These are phyloP conservation scores for Kockovaella imperatae DNA, from an alignment of 768 basidiomycete species.

Conservation along the genomic window DNA sequence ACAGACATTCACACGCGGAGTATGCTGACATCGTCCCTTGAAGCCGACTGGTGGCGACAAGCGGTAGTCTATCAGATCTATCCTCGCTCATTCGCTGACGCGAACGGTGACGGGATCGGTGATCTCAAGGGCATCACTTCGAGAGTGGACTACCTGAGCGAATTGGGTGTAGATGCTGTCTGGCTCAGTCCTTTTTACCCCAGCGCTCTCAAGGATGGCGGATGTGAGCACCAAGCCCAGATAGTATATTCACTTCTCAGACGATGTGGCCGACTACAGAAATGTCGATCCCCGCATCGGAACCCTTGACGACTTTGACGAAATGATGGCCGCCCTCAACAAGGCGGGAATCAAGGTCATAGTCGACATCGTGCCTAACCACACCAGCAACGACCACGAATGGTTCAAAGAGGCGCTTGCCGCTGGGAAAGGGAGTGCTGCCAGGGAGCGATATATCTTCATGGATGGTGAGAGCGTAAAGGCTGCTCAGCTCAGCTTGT, in stretches of 20 bases:
- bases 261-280: slow-evolving; percentile 15
- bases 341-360: slow-evolving; percentile 10
- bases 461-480: not conserved
- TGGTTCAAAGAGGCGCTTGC: slow-evolving; percentile 14
- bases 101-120: slow-evolving; percentile 12
- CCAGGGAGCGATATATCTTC: slow-evolving; percentile 6
- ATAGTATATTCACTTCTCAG: slow-evolving; percentile 1
- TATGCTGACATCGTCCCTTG: no score
- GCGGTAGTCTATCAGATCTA: slow-evolving; percentile 16
- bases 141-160: not conserved
- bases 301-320: slow-evolving; percentile 11
- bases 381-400: slow-evolving; percentile 4
- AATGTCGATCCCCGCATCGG: slow-evolving; percentile 11
- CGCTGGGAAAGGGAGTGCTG: not conserved
- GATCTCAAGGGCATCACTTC: slow-evolving; percentile 7
- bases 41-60: slow-evolving; percentile 12
- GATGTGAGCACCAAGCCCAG: slow-evolving; percentile 5
- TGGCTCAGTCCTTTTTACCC: slow-evolving; percentile 15
- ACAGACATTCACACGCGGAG: no score
- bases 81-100: slow-evolving; percentile 11
- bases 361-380: slow-evolving; percentile 15
- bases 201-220: slow-evolving; percentile 9
- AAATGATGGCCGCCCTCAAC: slow-evolving; percentile 4
- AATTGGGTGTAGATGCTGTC: slow-evolving; percentile 9
- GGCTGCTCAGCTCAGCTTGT: no score